Conservation (phyloP, 176 grass and related monocot species). For the Carex scoparia region DNA sequence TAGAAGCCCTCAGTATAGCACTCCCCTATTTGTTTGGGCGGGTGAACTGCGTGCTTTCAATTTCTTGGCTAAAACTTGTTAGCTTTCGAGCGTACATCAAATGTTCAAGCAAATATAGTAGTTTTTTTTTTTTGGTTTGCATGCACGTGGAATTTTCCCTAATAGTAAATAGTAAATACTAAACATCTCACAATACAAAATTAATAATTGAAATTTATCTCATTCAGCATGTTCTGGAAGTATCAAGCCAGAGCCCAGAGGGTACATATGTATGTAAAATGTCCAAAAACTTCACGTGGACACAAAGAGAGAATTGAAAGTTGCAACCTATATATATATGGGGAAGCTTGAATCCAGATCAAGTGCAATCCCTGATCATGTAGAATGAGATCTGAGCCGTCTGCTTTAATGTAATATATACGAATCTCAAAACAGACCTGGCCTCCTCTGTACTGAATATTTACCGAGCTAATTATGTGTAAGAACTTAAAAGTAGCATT, state of each 20-base stretch:
- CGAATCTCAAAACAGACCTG: too few species aligned
- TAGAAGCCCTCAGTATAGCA: too few species aligned
- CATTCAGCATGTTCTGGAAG: background rate
- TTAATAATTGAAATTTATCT: background rate
- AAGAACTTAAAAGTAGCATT: too few species aligned
- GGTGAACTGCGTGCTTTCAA: background rate
- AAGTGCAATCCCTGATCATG: too few species aligned
- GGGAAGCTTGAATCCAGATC: background rate
- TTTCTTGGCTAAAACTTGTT: background rate
- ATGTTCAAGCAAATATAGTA: background rate
- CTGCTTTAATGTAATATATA: too few species aligned
- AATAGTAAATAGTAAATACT: background rate
- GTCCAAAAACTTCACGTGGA: background rate
- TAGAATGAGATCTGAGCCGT: too few species aligned
- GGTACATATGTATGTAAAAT: background rate
- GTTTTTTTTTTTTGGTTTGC: background rate
- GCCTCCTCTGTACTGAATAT: too few species aligned
- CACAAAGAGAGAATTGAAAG: background rate
- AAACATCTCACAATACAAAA: background rate
- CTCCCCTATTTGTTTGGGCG: too few species aligned
- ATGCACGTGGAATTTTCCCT: conserved; percentile 4
- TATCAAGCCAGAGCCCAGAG: background rate
- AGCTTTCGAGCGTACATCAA: background rate
- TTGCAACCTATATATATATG: background rate
- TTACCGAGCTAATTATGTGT: too few species aligned